Evolutionary conservation across 2,329 filamentous ascomycete genomes (phyloP).

Genomic region (Fusarium azukiicola): DNA sequence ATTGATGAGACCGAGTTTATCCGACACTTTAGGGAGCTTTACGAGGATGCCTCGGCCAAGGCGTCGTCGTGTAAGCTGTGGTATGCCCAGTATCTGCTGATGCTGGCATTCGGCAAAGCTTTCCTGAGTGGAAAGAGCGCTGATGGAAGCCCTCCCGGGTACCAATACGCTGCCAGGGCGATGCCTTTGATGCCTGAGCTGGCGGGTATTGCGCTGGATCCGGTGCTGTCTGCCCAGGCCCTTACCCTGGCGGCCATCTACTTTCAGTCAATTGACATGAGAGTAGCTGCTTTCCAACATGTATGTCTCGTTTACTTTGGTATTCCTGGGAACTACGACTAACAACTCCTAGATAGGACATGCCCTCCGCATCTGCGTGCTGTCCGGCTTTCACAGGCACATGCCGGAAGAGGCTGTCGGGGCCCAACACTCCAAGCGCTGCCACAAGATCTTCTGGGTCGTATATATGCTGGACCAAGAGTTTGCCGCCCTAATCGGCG

Average conservation of each 20-base stretch:
- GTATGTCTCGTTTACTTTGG: conserved; percentile 42
- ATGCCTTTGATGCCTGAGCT: conserved; percentile 65
- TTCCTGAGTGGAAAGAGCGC: conserved; percentile 52
- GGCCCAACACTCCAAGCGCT: conserved; percentile 51
- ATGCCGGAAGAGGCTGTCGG: conserved; percentile 50
- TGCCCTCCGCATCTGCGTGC: conserved; percentile 57
- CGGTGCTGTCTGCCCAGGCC: conserved; percentile 52
- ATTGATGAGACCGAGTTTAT: conserved; percentile 49
- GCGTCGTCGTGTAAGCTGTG: conserved; percentile 48
- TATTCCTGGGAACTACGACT: neutral
- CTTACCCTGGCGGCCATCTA: conserved; percentile 62
- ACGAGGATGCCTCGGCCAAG: conserved; percentile 48
- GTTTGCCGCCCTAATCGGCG: conserved; percentile 54
- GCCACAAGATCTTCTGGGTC: conserved; percentile 56
- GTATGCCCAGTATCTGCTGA: conserved; percentile 59
- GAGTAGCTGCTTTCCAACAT: conserved; percentile 63
- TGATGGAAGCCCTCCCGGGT: conserved; percentile 58
- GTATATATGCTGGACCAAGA: conserved; percentile 57
- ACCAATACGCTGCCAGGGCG: conserved; percentile 63
- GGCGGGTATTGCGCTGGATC: conserved; percentile 47
- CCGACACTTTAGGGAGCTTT: conserved; percentile 46
- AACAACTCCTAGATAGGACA: conserved; percentile 54
- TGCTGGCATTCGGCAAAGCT: conserved; percentile 59
- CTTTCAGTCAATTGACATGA: conserved; percentile 65
- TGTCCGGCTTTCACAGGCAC: conserved; percentile 57